Conservation (phyloP, 176 grass and related monocot species). For the Otatea glauca region DNA sequence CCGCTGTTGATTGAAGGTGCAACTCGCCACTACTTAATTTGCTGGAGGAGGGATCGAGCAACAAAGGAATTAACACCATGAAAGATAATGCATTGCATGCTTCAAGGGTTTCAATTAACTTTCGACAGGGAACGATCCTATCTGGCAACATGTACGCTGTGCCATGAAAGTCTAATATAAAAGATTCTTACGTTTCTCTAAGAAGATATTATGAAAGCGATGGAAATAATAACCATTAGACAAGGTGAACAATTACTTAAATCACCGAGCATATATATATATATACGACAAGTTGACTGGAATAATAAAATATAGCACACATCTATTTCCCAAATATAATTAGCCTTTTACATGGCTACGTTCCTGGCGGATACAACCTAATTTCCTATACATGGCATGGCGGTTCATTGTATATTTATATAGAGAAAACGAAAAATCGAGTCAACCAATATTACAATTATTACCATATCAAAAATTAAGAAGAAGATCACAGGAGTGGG, state of each 20-base stretch:
- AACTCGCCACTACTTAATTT: background rate
- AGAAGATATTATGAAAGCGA: constrained; percentile 35
- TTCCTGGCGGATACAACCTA: background rate
- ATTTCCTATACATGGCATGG: constrained; percentile 5
- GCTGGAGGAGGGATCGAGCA: background rate
- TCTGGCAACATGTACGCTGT: background rate
- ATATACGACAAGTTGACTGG: background rate
- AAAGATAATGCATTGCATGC: background rate
- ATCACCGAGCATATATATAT: background rate
- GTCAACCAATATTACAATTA: background rate
- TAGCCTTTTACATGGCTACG: background rate
- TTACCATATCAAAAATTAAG: background rate
- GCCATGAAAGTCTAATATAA: background rate
- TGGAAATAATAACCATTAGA: background rate
- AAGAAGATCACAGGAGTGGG: background rate
- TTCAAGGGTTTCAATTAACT: background rate
- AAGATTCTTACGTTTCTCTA: background rate
- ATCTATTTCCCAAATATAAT: background rate
- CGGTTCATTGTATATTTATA: background rate
- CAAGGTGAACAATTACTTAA: background rate
- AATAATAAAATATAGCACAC: background rate
- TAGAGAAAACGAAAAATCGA: background rate
- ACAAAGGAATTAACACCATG: background rate
- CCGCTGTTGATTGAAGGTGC: background rate
- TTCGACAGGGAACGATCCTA: constrained; percentile 1